These are phyloP conservation scores for Kluyveromyces nonfermentans DNA, from an alignment of 805 yeast species.

Conservation along the genomic window DNA sequence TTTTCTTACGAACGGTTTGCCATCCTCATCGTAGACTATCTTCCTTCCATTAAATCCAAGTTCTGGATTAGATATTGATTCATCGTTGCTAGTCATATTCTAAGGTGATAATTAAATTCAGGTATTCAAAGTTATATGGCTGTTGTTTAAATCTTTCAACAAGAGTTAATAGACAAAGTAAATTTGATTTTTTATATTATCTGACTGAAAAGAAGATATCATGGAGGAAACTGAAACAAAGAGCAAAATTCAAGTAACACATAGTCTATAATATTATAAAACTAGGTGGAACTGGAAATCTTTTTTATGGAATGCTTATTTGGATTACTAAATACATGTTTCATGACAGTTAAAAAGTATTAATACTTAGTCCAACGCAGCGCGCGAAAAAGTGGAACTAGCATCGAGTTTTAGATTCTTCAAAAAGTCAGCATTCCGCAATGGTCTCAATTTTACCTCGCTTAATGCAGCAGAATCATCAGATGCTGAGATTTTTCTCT, in stretches of 20 bases:
- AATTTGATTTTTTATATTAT: too few relatives aligned
- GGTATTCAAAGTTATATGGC: not conserved
- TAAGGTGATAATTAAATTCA: not conserved
- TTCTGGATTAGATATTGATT: constrained; percentile 28
- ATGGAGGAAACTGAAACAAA: too few relatives aligned
- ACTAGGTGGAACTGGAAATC: too few relatives aligned
- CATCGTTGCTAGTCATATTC: not conserved
- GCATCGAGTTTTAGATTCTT: constrained; percentile 25
- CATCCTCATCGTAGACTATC: constrained; percentile 73
- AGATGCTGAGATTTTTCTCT: constrained; percentile 34
- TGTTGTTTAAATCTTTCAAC: not conserved
- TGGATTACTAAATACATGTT: not conserved
- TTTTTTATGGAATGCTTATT: too few relatives aligned
- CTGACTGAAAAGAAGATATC: too few relatives aligned
- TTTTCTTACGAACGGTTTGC: constrained; percentile 68
- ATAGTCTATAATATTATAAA: too few relatives aligned
- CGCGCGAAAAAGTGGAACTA: constrained; percentile 13
- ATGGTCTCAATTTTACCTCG: constrained; percentile 47
- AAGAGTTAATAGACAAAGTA: too few relatives aligned
- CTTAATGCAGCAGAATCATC: constrained; percentile 23
- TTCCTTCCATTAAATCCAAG: constrained; percentile 55
- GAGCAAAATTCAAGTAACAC: too few relatives aligned
- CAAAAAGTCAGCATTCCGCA: constrained; percentile 55
- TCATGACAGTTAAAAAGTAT: not conserved
- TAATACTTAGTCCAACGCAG: constrained; percentile 14